Evolutionary conservation across 768 basidiomycete species (phyloP).

Genomic region (Termitomyces heimii): DNA sequence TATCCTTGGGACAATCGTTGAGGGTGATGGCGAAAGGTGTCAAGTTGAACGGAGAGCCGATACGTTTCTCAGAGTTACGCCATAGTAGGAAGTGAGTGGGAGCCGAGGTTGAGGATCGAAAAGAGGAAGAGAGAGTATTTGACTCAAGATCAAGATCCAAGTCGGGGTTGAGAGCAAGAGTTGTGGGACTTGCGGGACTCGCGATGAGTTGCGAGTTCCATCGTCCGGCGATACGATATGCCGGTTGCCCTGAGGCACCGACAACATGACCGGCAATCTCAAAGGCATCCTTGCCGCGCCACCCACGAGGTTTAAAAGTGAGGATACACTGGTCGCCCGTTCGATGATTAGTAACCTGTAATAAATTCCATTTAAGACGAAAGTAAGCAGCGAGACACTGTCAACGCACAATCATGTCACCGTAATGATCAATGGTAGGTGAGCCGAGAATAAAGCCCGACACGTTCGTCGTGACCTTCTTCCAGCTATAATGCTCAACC

Average conservation of each 20-base stretch:
- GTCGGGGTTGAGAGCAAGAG: conserved; percentile 67
- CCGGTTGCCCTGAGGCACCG: conserved; percentile 55
- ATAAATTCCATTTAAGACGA: not conserved
- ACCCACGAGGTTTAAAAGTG: conserved; percentile 95
- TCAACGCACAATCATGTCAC: conserved; percentile 82
- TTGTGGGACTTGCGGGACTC: conserved; percentile 55
- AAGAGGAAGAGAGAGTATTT: conserved; percentile 33
- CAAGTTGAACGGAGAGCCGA: conserved; percentile 84
- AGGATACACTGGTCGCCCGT: conserved; percentile 83
- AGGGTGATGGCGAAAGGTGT: conserved; percentile 92
- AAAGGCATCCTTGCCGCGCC: conserved; percentile 87
- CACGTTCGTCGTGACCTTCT: conserved; percentile 87
- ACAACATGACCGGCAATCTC: conserved; percentile 87
- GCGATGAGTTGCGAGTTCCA: conserved; percentile 96
- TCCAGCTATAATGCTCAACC: conserved; percentile 91
- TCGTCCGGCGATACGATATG: conserved; percentile 88
- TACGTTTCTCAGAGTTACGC: conserved; percentile 83
- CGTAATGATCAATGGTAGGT: conserved; percentile 88
- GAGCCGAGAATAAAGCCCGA: conserved; percentile 92
- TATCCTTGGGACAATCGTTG: conserved; percentile 77
- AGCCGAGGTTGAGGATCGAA: not conserved
- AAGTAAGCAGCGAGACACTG: not conserved
- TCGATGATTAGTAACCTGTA: conserved; percentile 76
- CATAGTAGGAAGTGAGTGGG: conserved; percentile 66
- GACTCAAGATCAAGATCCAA: conserved; percentile 42